Conservation (phyloP, 768 basidiomycete genomes). For the Boletus fagicola region DNA sequence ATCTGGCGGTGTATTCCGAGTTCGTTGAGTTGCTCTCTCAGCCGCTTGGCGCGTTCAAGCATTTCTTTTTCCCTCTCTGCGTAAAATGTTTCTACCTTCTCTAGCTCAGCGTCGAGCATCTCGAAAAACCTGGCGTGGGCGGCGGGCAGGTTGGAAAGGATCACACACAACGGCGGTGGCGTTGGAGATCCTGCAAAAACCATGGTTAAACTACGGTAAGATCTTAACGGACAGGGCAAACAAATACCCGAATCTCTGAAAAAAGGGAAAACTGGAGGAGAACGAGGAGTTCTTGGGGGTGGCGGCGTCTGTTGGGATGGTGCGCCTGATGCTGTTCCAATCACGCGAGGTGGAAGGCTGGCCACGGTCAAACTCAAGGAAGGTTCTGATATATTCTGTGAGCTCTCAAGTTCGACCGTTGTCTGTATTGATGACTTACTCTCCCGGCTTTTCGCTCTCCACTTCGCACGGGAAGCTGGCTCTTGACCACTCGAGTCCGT, state of each 20-base stretch:
- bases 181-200: conserved; percentile 10
- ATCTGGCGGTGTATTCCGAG: conserved; percentile 63
- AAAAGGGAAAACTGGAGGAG: conserved; percentile 13
- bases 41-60: conserved; percentile 40
- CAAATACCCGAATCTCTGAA: conserved; percentile 17
- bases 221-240: neutral
- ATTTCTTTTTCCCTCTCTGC: conserved; percentile 63
- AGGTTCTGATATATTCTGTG: conserved; percentile 8
- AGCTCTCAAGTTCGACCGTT: neutral
- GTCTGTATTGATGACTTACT: conserved; percentile 6
- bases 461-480: neutral
- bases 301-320: conserved; percentile 15
- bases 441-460: neutral
- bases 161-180: conserved; percentile 40
- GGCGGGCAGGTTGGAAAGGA: conserved; percentile 55
- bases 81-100: conserved; percentile 86
- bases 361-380: conserved; percentile 13
- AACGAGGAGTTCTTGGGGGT: conserved; percentile 9
- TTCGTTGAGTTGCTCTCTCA: conserved; percentile 71
- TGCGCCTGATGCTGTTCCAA: conserved; percentile 6
- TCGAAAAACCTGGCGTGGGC: conserved; percentile 71
- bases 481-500: neutral
- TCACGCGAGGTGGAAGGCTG: conserved; percentile 9
- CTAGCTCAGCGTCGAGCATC: conserved; percentile 70
- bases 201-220: neutral